Base-by-base conservation (phyloP, 768 basidiomycete species). In the Trametes cinnabarina region DNA sequence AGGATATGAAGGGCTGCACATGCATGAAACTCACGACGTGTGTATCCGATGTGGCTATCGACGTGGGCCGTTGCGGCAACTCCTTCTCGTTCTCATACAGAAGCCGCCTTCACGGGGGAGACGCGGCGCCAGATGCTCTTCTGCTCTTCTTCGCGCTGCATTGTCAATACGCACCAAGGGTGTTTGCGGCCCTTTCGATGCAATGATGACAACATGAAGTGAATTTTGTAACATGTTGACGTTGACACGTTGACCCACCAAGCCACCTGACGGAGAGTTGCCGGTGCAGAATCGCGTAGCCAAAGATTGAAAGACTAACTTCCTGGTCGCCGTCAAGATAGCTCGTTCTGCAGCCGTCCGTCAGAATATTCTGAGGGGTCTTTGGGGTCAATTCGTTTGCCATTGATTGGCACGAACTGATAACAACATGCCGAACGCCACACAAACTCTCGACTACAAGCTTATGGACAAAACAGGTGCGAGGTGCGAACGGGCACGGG, bases 81-180 rank as follows among this genome's bases (percentile, higher is more conserved):
- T 25, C 30, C 17, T 22, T 4, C 53, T 47, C 17, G 43, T 39
- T 44, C 32, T 11, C 42, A 44, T 25, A 26, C 20, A 10, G 22
- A 51, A 47, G 57, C 50, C n/a, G 32, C 28, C 15, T 47, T 53
- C 51, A 37, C 58, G 58, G 58, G 41, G 48, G 58, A 53, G 49
- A 51, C 40, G 14, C 17, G n/a, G 4, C 37, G 48, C 41, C 20
- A 7, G 8, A 8, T 20, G 19, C 32, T 20, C 28, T 41, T 30
- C 23, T 39, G 15, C 28, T 8, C n/a, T n/a, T n/a, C n/a, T n/a
- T n/a, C n/a, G n/a, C n/a, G n/a, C n/a, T n/a, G n/a, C n/a, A n/a
- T n/a, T 3, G 35, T 19, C 23, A 35, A 19, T 14, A 19, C 26
- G 25, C 23, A 14, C 23, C 44, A 28, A 26, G n/a, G n/a, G n/a